Evolutionary conservation across 1,139 yeast genomes (phyloP), one percentile per base, ranked within the genome.

Genomic region (Tardiomyces digboiensis): DNA sequence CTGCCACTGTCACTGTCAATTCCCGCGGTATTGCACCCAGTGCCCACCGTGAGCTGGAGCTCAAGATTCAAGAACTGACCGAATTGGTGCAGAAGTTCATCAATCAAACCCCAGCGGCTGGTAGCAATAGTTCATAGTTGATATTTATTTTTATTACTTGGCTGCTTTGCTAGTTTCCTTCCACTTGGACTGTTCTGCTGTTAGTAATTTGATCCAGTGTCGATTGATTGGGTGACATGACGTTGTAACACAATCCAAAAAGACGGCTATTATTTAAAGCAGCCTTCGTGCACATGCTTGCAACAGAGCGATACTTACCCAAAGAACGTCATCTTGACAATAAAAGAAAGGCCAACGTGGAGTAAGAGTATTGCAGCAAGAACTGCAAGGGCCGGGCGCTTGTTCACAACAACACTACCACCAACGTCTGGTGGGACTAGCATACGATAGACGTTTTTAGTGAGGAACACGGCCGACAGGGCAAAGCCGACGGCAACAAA

Each of bases 241-340:
- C n/a, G n/a, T n/a, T n/a, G n/a, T n/a, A n/a, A n/a, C n/a, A n/a
- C n/a, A n/a, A n/a, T n/a, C n/a, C n/a, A n/a, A n/a, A n/a, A n/a
- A n/a, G n/a, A n/a, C n/a, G n/a, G n/a, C n/a, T n/a, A n/a, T n/a
- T n/a, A n/a, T n/a, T n/a, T n/a, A n/a, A n/a, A n/a, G n/a, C n/a
- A n/a, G n/a, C n/a, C n/a, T n/a, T n/a, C n/a, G n/a, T n/a, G n/a
- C n/a, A 4, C 12, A 16, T 5, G 33, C 33, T 3, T 5, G 16
- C 12, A 26, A 8, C 3, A n/a, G 33, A 5, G 5, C 10, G 8
- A 8, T 3, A 26, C 33, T 26, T 16, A 26, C 33, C 33, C 33
- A 26, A 66, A 66, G 50, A 65, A 65, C 23, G 64, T 49, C 19
- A 64, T 49, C 54, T 65, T 65, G 46, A 66, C 66, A 7, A 66